phyloP scores from a whole-genome alignment of 805 yeast species.

The Ogataea nakhonphanomensis region DNA sequence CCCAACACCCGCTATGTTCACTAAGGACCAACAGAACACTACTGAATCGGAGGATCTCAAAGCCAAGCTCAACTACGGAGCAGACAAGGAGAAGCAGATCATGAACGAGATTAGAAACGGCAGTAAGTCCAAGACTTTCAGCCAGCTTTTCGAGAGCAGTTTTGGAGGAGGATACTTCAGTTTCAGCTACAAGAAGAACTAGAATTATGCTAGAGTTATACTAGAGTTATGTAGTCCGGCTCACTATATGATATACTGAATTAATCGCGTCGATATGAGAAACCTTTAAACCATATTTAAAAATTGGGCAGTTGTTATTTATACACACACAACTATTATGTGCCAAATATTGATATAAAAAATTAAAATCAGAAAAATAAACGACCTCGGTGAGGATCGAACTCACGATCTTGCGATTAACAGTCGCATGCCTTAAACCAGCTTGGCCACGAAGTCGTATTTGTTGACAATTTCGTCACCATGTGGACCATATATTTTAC shows the following conservation, averaged over 20 bases:
- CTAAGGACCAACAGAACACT: slow-evolving; percentile 29
- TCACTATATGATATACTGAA: too few species aligned
- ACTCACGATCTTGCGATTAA: slow-evolving; percentile 29
- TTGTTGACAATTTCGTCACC: not conserved
- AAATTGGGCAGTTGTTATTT: not conserved
- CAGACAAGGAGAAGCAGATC: slow-evolving; percentile 39
- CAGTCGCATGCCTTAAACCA: slow-evolving; percentile 29
- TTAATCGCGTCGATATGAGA: too few species aligned
- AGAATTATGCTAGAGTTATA: not conserved
- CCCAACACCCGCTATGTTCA: slow-evolving; percentile 23
- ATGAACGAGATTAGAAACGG: slow-evolving; percentile 36
- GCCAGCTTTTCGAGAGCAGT: slow-evolving; percentile 28
- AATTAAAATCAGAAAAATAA: too few species aligned
- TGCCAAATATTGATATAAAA: too few species aligned
- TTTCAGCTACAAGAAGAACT: slow-evolving; percentile 28
- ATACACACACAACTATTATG: too few species aligned
- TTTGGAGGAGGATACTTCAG: slow-evolving; percentile 32
- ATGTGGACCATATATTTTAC: not conserved
- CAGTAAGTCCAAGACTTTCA: slow-evolving; percentile 25
- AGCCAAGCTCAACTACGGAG: slow-evolving; percentile 35
- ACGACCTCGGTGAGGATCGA: slow-evolving; percentile 28
- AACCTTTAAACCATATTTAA: too few species aligned
- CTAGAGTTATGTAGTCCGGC: not conserved
- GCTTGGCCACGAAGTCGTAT: slow-evolving; percentile 26
- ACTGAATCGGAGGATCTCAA: slow-evolving; percentile 31